Evolutionary conservation across 2,329 filamentous ascomycete genomes (phyloP).

Genomic region (Nemania abortiva): DNA sequence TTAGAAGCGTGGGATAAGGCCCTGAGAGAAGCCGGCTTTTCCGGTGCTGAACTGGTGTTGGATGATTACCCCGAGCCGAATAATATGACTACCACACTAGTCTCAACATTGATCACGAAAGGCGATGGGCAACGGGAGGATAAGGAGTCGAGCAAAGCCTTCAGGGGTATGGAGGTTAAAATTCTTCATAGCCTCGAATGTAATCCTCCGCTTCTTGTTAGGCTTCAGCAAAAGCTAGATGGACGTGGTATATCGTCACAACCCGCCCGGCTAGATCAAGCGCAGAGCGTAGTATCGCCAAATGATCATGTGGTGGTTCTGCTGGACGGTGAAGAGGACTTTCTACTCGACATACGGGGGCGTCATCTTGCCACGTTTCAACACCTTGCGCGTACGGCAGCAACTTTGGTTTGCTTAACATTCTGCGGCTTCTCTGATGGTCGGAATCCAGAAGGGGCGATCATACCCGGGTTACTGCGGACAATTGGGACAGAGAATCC

Average conservation of each 20-base stretch:
- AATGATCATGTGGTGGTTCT: too few relatives aligned
- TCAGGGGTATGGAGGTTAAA: neutral
- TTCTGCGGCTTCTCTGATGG: conserved; percentile 41
- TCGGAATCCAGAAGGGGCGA: conserved; percentile 39
- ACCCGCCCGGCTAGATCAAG: too few relatives aligned
- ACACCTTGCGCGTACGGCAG: conserved; percentile 30
- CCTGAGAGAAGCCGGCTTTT: conserved; percentile 41
- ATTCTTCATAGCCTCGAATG: too few relatives aligned
- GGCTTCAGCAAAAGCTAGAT: too few relatives aligned
- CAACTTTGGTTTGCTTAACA: conserved; percentile 40
- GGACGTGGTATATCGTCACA: too few relatives aligned
- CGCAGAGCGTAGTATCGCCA: too few relatives aligned
- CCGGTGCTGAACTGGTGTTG: conserved; percentile 40
- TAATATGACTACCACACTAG: neutral
- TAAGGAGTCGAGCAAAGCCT: neutral
- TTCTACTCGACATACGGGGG: conserved; percentile 2
- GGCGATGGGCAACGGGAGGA: neutral
- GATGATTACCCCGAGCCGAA: conserved; percentile 37
- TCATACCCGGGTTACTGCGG: conserved; percentile 46
- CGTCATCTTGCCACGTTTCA: conserved; percentile 23
- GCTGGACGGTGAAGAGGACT: neutral
- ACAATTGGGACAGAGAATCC: conserved; percentile 47
- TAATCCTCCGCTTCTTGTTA: too few relatives aligned
- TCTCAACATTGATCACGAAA: neutral
- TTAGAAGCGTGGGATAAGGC: conserved; percentile 39